Evolutionary conservation across 2,329 filamentous ascomycete species (phyloP).

Genomic region (Neurospora crassa): DNA sequence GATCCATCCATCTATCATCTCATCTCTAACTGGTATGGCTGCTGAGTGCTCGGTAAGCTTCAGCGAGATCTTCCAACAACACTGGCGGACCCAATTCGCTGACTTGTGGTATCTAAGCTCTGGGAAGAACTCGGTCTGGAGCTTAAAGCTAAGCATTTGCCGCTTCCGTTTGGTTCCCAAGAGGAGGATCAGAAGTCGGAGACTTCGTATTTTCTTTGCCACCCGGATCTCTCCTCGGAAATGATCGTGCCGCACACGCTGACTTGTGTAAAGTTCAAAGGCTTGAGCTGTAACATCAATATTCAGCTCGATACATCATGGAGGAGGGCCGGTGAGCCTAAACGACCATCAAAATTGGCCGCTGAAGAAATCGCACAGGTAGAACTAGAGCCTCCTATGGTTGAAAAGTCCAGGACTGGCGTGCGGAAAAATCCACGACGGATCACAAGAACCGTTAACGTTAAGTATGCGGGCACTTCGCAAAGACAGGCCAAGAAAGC

Average conservation of each 20-base stretch:
- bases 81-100: background rate
- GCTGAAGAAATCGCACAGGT: background rate
- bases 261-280: slow-evolving; percentile 9
- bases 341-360: background rate
- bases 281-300: slow-evolving; percentile 10
- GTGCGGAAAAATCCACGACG: slow-evolving; percentile 1
- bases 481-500: background rate
- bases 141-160: slow-evolving; percentile 11
- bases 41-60: slow-evolving; percentile 12
- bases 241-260: slow-evolving; percentile 9
- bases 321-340: background rate
- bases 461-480: background rate
- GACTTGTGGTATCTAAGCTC: slow-evolving; percentile 7
- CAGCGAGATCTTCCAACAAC: background rate
- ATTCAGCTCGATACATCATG: slow-evolving; percentile 6
- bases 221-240: slow-evolving; percentile 16
- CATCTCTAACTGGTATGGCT: slow-evolving; percentile 4
- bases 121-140: slow-evolving; percentile 17
- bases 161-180: background rate
- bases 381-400: background rate
- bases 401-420: slow-evolving; percentile 5
- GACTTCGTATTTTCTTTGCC: slow-evolving; percentile 15
- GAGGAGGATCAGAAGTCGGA: background rate
- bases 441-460: slow-evolving; percentile 1
- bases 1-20: slow-evolving; percentile 3